Evolutionary conservation across 2,329 filamentous ascomycete genomes (phyloP), one percentile per base, ranked within the genome.

Genomic region (Bimuria novae-zelandiae): DNA sequence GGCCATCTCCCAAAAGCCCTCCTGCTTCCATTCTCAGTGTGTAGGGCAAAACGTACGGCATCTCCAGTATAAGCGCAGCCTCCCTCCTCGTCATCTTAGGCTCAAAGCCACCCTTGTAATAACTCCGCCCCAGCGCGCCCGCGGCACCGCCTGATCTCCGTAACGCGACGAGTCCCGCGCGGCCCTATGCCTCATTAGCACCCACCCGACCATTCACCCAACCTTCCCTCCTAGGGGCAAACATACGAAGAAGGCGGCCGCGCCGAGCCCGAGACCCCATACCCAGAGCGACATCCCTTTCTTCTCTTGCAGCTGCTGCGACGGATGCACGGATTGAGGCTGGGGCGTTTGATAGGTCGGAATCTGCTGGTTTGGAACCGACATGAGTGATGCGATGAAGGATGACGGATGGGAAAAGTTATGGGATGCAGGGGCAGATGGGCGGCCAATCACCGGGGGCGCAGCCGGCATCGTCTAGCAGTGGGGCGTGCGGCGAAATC

Each of bases 31-130:
- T 40, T n/a, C 8, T 12, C 6, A 40, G 5, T 25, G 12, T 12
- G 23, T 32, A 42, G 29, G 12, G 17, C 5, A n/a, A 39, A 1
- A 27, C 81, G 53, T 85, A 97, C 93, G 87, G 90, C 56, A 97
- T 86, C 61, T 94, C 89, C 43, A 99, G 79, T 56, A 99, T 97
- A 64, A 99, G 78, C 4, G 92, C 83, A 19, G 94, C 94, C 78
- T 99, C 94, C 74, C 89, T 87, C 74, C 89, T 85, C 74, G 86
- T 97, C 93, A 99, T 99, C 76, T 89, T 89, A 55, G 86, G 82
- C 79, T 99, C 94, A 72, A 99, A 99, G n/a, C 94, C 94, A 63
- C 94, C 94, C 77, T 97, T 99, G 83, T 97, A 97, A 72, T 92
- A 99, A 36, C 92, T 87, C 75, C 92, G 92, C 66, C 94, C 94